Evolutionary conservation across 2,329 filamentous ascomycete species (phyloP).

Genomic region (Cladosporium sp.): DNA sequence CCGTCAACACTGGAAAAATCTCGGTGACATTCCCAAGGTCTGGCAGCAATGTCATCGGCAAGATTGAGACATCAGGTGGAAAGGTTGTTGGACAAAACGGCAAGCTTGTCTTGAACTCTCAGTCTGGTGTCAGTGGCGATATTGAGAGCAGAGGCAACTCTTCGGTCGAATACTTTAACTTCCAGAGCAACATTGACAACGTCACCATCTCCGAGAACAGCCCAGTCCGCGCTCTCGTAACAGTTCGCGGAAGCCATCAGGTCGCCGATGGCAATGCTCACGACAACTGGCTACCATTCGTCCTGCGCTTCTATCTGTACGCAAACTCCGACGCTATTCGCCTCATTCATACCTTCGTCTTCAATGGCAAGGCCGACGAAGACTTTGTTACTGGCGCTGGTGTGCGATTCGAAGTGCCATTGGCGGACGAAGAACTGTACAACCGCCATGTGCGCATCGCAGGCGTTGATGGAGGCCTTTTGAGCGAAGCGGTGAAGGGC

Average conservation of each 20-base stretch:
- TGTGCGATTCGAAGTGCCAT: conserved; percentile 57
- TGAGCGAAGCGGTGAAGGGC: conserved; percentile 60
- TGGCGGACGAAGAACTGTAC: conserved; percentile 54
- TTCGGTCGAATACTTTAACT: conserved; percentile 45
- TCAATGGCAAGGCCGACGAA: conserved; percentile 51
- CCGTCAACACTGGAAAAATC: conserved; percentile 38
- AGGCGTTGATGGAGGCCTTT: conserved; percentile 55
- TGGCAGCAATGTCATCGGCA: conserved; percentile 34
- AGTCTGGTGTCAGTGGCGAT: conserved; percentile 48
- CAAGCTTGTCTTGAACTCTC: conserved; percentile 54
- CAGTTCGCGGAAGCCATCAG: conserved; percentile 42
- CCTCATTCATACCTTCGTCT: conserved; percentile 58
- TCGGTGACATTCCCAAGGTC: conserved; percentile 37
- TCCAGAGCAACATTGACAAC: conserved; percentile 54
- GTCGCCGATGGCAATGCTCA: conserved; percentile 37
- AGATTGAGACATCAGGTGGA: conserved; percentile 39
- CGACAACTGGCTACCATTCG: conserved; percentile 56
- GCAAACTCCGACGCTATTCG: conserved; percentile 57
- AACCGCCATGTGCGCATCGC: conserved; percentile 61
- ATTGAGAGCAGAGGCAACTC: conserved; percentile 38
- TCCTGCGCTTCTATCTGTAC: conserved; percentile 61
- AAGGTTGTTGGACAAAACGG: conserved; percentile 42
- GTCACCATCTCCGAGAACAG: conserved; percentile 50
- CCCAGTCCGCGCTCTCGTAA: conserved; percentile 51
- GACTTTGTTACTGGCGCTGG: conserved; percentile 59